Conservation (phyloP, 1,284 basidiomycete species). For the Abortiporus biennis region DNA sequence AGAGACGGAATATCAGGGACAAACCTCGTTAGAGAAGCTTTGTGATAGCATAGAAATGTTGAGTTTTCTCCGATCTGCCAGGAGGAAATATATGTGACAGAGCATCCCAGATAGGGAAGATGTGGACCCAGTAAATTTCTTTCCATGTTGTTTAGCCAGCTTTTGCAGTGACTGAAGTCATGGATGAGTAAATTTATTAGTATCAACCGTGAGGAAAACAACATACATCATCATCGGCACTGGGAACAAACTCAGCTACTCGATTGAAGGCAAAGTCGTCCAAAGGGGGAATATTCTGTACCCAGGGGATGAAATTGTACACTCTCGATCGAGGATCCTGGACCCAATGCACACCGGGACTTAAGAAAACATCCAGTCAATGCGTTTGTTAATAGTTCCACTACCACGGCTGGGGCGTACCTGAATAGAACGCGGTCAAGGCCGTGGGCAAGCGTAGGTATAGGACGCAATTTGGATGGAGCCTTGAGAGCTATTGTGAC, state of each 20-base stretch:
- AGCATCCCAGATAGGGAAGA: constrained; percentile 87
- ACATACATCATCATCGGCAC: constrained; percentile 71
- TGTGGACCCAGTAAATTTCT: constrained; percentile 82
- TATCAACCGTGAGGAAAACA: neutral
- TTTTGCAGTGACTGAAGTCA: constrained; percentile 52
- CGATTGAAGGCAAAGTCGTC: constrained; percentile 90
- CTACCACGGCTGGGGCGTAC: constrained; percentile 34
- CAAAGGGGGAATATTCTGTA: constrained; percentile 72
- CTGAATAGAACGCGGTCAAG: constrained; percentile 85
- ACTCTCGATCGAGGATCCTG: constrained; percentile 82
- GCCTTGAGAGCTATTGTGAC: too few species aligned
- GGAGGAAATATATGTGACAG: constrained; percentile 84
- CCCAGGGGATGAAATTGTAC: constrained; percentile 78
- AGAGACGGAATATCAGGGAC: constrained; percentile 13
- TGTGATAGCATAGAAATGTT: constrained; percentile 35
- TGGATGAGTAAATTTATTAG: neutral
- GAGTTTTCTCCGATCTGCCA: constrained; percentile 41
- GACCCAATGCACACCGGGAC: constrained; percentile 90
- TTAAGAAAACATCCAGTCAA: constrained; percentile 23
- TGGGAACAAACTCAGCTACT: constrained; percentile 72
- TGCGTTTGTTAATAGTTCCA: constrained; percentile 4
- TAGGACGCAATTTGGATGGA: constrained; percentile 41
- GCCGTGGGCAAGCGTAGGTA: constrained; percentile 72
- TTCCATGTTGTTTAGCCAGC: constrained; percentile 55
- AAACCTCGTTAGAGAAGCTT: constrained; percentile 58